Evolutionary conservation across 768 basidiomycete species (phyloP), one percentile per base, ranked within the genome.

Genomic region (Sporobolomyces phaffii): DNA sequence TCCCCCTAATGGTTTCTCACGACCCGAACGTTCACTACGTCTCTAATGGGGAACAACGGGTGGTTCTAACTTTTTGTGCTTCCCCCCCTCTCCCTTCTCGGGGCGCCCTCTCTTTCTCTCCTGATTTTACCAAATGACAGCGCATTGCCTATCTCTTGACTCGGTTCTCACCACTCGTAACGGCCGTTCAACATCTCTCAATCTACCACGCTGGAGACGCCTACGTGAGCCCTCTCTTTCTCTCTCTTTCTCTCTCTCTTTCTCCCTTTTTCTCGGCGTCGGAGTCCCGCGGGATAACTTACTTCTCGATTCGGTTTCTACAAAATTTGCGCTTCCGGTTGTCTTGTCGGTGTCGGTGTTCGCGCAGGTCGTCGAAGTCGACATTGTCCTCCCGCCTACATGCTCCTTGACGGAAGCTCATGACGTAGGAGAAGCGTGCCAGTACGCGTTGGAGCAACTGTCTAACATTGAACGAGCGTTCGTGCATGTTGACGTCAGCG

Each of bases 171-270:
- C 77, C 78, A 4, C 76, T 79, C 8, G 67, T 78, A 24, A 75
- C 74, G 44, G 77, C 77, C 24, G 73, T 75, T 5, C 77, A 77
- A 62, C 72, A 74, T 68, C 73, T 78, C 5, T 76, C 76, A 28
- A 75, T 78, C 60, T 80, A 79, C 72, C 75, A 78, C 63, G 76
- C 77, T 15, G 80, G 80, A 9, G 77, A 79, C 65, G 62, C 63
- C 6, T 64, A 58, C 40, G 56, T 56, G 43, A 24, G 54, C 17
- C 48, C 28, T 8, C 50, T 34, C 17, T 20, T 22, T 36, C 14
- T 22, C 33, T 34, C 50, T 18, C 31, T 3, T 34, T 22, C 34
- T 5, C 13, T 38, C 52, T 24, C 18, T 2, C 36, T 26, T 34
- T 33, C 8, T 8, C 5, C 51, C n/a, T 22, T 33, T 52, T 31